phyloP scores from a whole-genome alignment of 192 early-diverging fungal species.

The Podila epigama region DNA sequence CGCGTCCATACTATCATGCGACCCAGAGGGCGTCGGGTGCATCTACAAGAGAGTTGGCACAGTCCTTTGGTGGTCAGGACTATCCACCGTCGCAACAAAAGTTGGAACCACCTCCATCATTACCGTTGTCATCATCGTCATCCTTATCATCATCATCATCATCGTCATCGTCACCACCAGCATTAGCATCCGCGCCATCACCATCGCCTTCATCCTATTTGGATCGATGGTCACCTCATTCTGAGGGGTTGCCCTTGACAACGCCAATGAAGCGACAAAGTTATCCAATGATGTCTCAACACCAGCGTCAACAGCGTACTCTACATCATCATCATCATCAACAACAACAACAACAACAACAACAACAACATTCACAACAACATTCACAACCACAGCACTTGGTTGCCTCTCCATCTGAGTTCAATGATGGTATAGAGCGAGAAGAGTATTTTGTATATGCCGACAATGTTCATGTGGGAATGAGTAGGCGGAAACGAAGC shows the following conservation, averaged over 20 bases:
- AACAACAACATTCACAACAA: not conserved
- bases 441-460: not conserved
- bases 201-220: not conserved
- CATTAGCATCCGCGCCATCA: too few relatives aligned
- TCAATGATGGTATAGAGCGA: not conserved
- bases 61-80: not conserved
- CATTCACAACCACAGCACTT: not conserved
- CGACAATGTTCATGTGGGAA: not conserved
- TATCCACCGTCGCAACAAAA: not conserved
- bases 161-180: too few relatives aligned
- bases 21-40: not conserved
- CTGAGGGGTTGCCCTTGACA: not conserved
- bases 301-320: not conserved
- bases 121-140: too few relatives aligned
- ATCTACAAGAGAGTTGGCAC: not conserved
- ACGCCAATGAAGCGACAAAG: not conserved
- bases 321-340: not conserved
- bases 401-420: not conserved
- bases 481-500: constrained; percentile 14
- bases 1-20: not conserved
- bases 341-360: not conserved
- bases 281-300: not conserved
- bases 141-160: too few relatives aligned
- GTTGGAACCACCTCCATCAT: too few relatives aligned
- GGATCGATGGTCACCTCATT: not conserved